Percentiles rank a stretch among this genome's conserved stretches.
Conservation (phyloP, 805 yeast species). For the Maudiozyma serrabonitensis region DNA sequence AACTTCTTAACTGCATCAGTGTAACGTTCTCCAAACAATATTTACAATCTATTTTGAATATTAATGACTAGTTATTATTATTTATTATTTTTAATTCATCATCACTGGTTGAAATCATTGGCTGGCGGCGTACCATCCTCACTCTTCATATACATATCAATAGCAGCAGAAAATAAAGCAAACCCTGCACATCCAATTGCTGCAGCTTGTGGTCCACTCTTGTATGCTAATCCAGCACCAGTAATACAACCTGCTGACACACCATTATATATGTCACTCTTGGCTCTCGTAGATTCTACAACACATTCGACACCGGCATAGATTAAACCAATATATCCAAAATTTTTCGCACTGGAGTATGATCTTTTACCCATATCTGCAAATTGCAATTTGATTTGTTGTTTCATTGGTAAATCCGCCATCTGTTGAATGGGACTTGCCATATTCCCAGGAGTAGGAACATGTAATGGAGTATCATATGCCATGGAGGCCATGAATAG, state of each 20-base stretch:
- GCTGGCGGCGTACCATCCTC: constrained; percentile 77
- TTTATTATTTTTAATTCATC: neutral
- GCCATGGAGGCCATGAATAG: constrained; percentile 73
- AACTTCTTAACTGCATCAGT: too few relatives aligned
- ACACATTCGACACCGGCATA: constrained; percentile 90
- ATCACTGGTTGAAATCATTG: constrained; percentile 69
- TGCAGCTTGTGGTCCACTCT: constrained; percentile 91
- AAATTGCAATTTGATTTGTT: constrained; percentile 86
- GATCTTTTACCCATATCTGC: constrained; percentile 87
- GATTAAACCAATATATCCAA: constrained; percentile 86
- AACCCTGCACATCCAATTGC: constrained; percentile 92
- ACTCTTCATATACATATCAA: constrained; percentile 76
- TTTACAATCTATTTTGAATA: too few relatives aligned
- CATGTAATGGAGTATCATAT: constrained; percentile 34
- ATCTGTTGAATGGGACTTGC: constrained; percentile 38
- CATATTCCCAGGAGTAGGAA: constrained; percentile 20
- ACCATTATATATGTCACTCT: constrained; percentile 87
- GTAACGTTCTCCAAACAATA: too few relatives aligned
- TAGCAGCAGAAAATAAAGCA: constrained; percentile 87
- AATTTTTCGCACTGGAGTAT: constrained; percentile 83
- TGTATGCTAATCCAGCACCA: constrained; percentile 90
- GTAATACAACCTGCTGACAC: constrained; percentile 90
- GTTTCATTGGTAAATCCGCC: constrained; percentile 78
- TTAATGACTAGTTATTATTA: neutral
- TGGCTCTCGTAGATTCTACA: constrained; percentile 77